Base-by-base conservation (phyloP, 495 filamentous ascomycete genomes). In the Arthonia radiata region DNA sequence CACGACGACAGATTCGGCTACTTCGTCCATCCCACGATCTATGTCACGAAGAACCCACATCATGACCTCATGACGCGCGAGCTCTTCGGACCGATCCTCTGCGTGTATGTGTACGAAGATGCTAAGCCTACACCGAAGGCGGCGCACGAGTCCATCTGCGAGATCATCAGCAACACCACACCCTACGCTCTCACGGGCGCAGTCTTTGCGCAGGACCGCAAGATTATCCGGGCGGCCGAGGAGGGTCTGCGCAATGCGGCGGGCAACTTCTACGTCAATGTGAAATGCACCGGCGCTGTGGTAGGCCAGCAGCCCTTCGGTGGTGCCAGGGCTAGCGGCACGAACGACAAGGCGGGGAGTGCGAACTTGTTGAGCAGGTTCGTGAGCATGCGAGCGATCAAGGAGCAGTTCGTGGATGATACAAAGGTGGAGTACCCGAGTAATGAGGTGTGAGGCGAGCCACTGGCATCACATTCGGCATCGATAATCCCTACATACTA, bases 241-340 rank as follows among this genome's bases (percentile, higher is more conserved):
- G 63, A 82, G 24, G 61, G 53, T 30, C 65, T 89, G 29, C 64
- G 70, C 37, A 72, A 81, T 41, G 49, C 76, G 2, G 72, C 77
- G 18, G 78, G 78, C 12, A 89, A 89, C 52, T 89, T 83, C 50
- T 89, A 89, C 47, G 66, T 89, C 52, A 91, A 53, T 32, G 40
- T 37, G 31, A 53, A 53, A 37, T 39, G 39, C 46, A 91, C 80
- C 2, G 80, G 79, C 26, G 80, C 80, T 5, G 79, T 91, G 19
- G 78, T 90, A 2, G 80, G 79, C 9, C 80, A 91, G 59, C 80
- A 91, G 49, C 73, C 80, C 16, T 91, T 91, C 46, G 80, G 80
- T 24, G 80, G 80, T 28, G 69, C 71, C 22, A 59, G 80, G 34
- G 77, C 75, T 6, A 82, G 74, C 37, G 80, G 80, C 9, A 91